Evolutionary conservation across 2,329 filamentous ascomycete species (phyloP), one percentile per base, ranked within the genome.

Genomic region (Rhynchosporium secalis): DNA sequence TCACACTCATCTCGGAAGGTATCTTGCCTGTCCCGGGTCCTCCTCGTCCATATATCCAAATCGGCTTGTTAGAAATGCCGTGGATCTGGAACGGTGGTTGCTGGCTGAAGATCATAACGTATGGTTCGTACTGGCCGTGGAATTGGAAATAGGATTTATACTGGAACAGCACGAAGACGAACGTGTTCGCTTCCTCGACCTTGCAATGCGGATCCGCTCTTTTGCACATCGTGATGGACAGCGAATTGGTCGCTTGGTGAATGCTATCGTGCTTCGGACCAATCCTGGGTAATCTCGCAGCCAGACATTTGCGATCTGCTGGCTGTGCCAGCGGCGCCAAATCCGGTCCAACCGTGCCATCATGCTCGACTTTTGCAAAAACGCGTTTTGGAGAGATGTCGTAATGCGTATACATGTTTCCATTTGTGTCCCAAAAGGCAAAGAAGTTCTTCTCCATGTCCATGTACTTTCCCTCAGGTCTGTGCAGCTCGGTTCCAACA

Each of bases 391-490:
- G 83, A 0, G 70, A 66, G 1, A 85, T 69, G 65, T 86, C 82
- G 70, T 85, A 79, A 69, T 86, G 83, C 1, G 77, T 75, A 69
- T 84, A 84, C 56, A 78, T 73, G n/a, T 76, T 70, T 4, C 77
- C 78, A 0, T 74, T 61, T 0, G 64, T 61, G 64, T 85, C 83
- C 84, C 84, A 87, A 73, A 86, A 87, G 2, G 83, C 63, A 66
- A 87, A 87, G 76, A 78, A 87, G 68, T 87, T 87, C 78, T 86
- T 87, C 73, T 87, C 84, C 33, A 86, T 68, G 0, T 68, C 41
- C 2, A 70, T 68, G 68, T 75, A 81, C 15, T 20, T 41, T 0
- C 80, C 78, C 1, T 67, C 62, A 0, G 82, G 83, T 0, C 83
- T 75, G 45, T 81, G 79, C 3, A 87, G 70, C 65, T 86, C 84